phyloP scores from a whole-genome alignment of 306 rosid genomes.

The Oemleria cerasiformis region DNA sequence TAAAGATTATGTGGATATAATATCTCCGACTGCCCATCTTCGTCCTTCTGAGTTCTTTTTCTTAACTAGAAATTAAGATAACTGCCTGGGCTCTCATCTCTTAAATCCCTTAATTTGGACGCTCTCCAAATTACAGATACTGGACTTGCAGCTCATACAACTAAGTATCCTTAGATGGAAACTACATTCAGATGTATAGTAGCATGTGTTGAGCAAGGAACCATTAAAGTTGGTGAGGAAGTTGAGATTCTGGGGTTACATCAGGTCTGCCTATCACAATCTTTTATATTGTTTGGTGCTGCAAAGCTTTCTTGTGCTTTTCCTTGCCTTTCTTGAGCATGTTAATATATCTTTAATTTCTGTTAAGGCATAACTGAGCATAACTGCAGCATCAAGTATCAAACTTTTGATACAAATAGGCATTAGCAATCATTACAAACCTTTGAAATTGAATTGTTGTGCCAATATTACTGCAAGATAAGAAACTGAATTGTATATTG shows the following conservation, averaged over 20 bases:
- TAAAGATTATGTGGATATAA: background rate
- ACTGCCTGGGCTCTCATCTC: constrained; percentile 74
- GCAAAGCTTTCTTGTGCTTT: constrained; percentile 1
- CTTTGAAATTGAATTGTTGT: too few species aligned
- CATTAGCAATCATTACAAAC: too few species aligned
- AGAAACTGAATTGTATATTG: too few species aligned
- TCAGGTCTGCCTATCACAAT: constrained; percentile 48
- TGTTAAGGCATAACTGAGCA: too few species aligned
- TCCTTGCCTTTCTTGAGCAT: background rate
- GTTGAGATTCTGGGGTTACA: constrained; percentile 87
- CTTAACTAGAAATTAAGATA: too few species aligned
- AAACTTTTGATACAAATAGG: too few species aligned
- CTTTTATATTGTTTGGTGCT: constrained; percentile 11
- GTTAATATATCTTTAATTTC: too few species aligned
- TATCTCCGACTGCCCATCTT: background rate
- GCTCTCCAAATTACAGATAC: constrained; percentile 74
- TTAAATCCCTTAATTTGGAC: constrained; percentile 94
- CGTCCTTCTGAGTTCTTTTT: background rate
- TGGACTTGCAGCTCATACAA: constrained; percentile 74
- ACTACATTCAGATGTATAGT: background rate
- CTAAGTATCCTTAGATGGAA: constrained; percentile 40
- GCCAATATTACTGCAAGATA: too few species aligned
- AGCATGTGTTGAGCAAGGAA: constrained; percentile 69
- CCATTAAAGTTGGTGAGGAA: constrained; percentile 91
- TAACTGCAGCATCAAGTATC: too few species aligned